Base-by-base conservation (phyloP, 2,329 filamentous ascomycete species). In the Ophiocordyceps camponoti-rufipedis region DNA sequence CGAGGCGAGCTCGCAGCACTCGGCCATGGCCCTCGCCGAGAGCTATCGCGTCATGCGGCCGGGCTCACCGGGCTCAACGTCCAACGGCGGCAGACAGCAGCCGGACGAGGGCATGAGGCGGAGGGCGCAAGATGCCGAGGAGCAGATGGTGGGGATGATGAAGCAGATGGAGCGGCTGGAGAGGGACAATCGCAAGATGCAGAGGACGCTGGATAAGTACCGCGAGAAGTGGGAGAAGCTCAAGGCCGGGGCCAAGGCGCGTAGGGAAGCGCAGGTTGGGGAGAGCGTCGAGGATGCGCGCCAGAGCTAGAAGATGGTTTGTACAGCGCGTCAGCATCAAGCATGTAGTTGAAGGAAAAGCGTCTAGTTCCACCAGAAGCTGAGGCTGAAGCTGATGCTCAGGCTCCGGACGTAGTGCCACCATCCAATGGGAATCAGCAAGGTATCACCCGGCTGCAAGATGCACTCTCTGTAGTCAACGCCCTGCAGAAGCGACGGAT, bases 381-480 rank as follows among this genome's bases (percentile, higher is more conserved):
- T 95, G 12, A 96, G 87, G 53, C 88, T 95, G 56, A 94, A 88
- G 57, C 89, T 94, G 18, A 85, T 76, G 47, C 78, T 86, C 55
- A 96, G 58, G 44, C 86, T 86, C 48, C 84, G 72, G 4, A 96
- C 85, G 61, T 95, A 96, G 67, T 98, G 91, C 91, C 91, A 98
- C 89, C 91, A 98, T 0, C 89, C 91, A 5, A 85, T 72, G 0
- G 91, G 91, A 45, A 98, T 85, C 58, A 94, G 91, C 45, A 98
- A 59, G 51, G 79, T 82, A 45, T 98, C 87, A 0, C 89, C 91
- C 1, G 83, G 81, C 29, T 72, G 75, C 6, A 98, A 64, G 1
- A 96, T 72, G 46, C 80, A 80, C 56, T 98, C 91, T 32, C 83
- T 63, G 56, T 82, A 89, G 45, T 72, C 66, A 2, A 83, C 69